Conservation (phyloP, 371 early-diverging fungal genomes). For the Vairimorpha necatrix region DNA sequence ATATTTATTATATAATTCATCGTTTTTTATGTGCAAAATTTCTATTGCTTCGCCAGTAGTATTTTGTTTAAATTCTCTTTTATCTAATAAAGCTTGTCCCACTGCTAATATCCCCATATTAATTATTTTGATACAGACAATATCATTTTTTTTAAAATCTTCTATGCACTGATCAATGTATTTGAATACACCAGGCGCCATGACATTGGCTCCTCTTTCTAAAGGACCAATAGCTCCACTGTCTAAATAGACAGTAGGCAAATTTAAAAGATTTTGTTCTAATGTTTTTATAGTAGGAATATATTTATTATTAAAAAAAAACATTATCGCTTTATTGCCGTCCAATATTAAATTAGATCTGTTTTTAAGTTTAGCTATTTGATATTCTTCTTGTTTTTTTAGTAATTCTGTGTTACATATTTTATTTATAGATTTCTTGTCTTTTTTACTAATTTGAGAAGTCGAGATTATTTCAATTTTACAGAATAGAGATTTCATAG, state of each 20-base stretch:
- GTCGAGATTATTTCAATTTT: slow-evolving; percentile 29
- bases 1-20: slow-evolving; percentile 31
- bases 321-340: slow-evolving; percentile 20
- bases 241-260: slow-evolving; percentile 52
- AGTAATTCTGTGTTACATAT: slow-evolving; percentile 15
- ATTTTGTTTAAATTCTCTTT: slow-evolving; percentile 12
- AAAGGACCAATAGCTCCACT: slow-evolving; percentile 61
- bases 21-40: slow-evolving; percentile 31
- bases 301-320: slow-evolving; percentile 40
- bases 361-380: slow-evolving; percentile 34
- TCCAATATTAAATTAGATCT: slow-evolving; percentile 31
- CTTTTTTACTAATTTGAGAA: slow-evolving; percentile 47
- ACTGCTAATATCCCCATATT: slow-evolving; percentile 38
- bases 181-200: slow-evolving; percentile 63
- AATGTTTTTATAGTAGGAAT: slow-evolving; percentile 45
- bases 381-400: slow-evolving; percentile 42
- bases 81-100: slow-evolving; percentile 37
- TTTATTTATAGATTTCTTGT: slow-evolving; percentile 48
- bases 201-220: slow-evolving; percentile 62
- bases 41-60: slow-evolving; percentile 34
- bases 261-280: neutral
- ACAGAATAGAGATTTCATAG: slow-evolving; percentile 32
- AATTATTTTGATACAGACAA: slow-evolving; percentile 33
- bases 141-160: slow-evolving; percentile 41
- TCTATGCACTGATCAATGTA: slow-evolving; percentile 24